phyloP scores from a whole-genome alignment of 805 yeast species.

The Grigorovia transvaalensis region DNA sequence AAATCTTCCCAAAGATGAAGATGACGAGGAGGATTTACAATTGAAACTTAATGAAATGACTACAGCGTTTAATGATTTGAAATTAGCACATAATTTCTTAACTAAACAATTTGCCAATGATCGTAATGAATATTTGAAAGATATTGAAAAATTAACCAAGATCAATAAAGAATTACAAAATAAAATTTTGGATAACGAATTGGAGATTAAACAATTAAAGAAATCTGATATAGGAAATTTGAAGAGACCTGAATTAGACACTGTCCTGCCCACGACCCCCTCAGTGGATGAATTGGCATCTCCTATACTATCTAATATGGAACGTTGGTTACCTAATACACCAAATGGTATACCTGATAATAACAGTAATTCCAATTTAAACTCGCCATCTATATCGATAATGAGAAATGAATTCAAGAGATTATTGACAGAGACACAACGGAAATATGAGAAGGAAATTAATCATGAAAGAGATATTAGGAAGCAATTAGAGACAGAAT shows the following conservation, averaged over 20 bases:
- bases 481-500: conserved; percentile 31
- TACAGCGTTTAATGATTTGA: conserved; percentile 57
- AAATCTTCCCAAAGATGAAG: neutral
- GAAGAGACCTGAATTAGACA: neutral
- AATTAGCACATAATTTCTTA: conserved; percentile 60
- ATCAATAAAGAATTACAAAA: conserved; percentile 44
- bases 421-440: conserved; percentile 50
- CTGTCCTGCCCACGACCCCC: neutral
- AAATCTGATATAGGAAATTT: neutral
- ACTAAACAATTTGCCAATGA: conserved; percentile 61
- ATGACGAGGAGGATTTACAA: neutral
- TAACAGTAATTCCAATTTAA: neutral
- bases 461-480: conserved; percentile 45
- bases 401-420: conserved; percentile 61
- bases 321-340: neutral
- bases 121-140: conserved; percentile 42
- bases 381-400: conserved; percentile 39
- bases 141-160: conserved; percentile 43
- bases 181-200: conserved; percentile 34
- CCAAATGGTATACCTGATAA: conserved; percentile 3
- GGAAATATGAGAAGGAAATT: conserved; percentile 49
- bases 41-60: conserved; percentile 27
- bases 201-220: conserved; percentile 23
- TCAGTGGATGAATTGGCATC: neutral
- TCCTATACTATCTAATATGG: neutral